Conservation (phyloP, 805 yeast species). For the Ogataea polymorpha region DNA sequence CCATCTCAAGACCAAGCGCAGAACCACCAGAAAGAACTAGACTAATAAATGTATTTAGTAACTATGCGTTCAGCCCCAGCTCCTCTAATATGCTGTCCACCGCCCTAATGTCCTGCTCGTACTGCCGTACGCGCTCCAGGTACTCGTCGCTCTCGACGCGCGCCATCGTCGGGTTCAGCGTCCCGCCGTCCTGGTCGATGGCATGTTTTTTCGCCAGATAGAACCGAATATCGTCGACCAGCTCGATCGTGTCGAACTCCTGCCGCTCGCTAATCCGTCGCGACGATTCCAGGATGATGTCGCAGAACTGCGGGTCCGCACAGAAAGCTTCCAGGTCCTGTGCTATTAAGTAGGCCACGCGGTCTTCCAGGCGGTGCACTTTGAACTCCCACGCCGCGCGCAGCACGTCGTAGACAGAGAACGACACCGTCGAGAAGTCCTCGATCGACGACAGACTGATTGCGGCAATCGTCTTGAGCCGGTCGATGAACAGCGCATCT, state of each 20-base stretch:
- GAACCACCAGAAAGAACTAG: conserved; percentile 31
- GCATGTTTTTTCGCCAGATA: conserved; percentile 44
- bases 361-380: conserved; percentile 61
- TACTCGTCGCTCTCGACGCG: conserved; percentile 13
- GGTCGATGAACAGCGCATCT: conserved; percentile 57
- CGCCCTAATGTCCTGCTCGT: conserved; percentile 35
- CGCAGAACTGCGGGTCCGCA: conserved; percentile 38
- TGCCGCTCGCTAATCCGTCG: conserved; percentile 55
- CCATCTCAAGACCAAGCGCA: conserved; percentile 36
- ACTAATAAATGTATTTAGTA: conserved; percentile 23
- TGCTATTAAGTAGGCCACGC: conserved; percentile 58
- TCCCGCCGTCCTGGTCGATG: conserved; percentile 26
- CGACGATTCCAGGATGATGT: conserved; percentile 35
- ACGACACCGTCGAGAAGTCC: conserved; percentile 21
- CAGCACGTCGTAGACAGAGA: conserved; percentile 52
- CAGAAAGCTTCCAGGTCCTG: conserved; percentile 40
- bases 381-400: conserved; percentile 67
- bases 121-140: conserved; percentile 24
- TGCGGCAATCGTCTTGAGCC: conserved; percentile 64
- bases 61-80: conserved; percentile 42
- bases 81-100: conserved; percentile 40
- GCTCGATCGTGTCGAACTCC: conserved; percentile 76
- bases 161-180: conserved; percentile 15
- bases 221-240: conserved; percentile 73
- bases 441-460: conserved; percentile 38